A percentile compares a stretch with the other conserved stretches of the same genome.
Conservation (phyloP, 208 protist species). For the Herpetomonas samuelpessoai region DNA sequence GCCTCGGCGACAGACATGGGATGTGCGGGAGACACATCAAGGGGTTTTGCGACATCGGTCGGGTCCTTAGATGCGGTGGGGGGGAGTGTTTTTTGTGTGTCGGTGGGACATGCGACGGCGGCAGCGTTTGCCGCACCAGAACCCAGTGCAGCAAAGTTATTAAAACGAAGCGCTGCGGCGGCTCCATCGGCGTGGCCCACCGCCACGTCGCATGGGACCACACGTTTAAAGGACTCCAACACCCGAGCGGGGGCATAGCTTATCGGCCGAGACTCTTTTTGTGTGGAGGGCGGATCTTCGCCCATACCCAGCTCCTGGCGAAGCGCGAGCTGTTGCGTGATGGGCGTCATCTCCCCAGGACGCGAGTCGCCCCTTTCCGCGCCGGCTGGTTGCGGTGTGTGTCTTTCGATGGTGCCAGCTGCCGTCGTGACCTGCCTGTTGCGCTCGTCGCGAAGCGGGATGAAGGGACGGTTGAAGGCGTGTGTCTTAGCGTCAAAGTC, state of each 20-base stretch:
- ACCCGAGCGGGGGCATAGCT: not conserved
- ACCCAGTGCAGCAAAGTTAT: too few relatives aligned
- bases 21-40: not conserved
- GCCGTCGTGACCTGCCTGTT: not conserved
- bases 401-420: not conserved
- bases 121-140: not conserved
- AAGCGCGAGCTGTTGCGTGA: not conserved
- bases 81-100: too few relatives aligned
- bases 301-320: not conserved
- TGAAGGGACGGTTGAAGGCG: slow-evolving; percentile 2
- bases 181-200: too few relatives aligned
- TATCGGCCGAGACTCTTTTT: too few relatives aligned
- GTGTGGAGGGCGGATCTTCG: too few relatives aligned
- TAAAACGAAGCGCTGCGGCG: too few relatives aligned
- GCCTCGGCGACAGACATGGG: slow-evolving; percentile 27
- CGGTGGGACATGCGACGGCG: too few relatives aligned
- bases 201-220: too few relatives aligned
- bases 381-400: too few relatives aligned
- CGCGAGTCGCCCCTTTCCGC: too few relatives aligned
- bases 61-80: not conserved
- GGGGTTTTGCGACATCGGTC: not conserved
- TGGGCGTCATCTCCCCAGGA: not conserved
- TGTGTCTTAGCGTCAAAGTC: not conserved
- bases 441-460: not conserved
- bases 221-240: too few relatives aligned